Percentiles rank a stretch among this genome's conserved stretches.
Conservation (phyloP, 139 green algal genomes). For the Volvox reticuliferus region DNA sequence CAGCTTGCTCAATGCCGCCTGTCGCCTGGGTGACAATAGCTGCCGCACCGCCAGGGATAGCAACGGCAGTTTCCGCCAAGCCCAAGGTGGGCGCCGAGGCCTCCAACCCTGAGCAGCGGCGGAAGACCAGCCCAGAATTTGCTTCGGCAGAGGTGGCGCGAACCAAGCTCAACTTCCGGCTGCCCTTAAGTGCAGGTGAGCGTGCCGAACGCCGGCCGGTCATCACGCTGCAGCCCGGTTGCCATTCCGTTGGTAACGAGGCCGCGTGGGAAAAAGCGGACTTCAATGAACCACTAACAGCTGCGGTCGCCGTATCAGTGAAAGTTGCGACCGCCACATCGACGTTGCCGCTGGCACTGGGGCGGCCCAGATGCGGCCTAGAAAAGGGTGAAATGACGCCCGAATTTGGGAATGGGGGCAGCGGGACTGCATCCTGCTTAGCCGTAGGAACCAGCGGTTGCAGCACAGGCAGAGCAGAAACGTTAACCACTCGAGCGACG, state of each 20-base stretch:
- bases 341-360: not conserved
- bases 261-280: constrained; percentile 14
- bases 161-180: not conserved
- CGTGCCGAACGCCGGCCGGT: constrained; percentile 21
- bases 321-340: not conserved
- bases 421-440: not conserved
- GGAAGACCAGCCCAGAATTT: not conserved
- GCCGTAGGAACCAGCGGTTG: not conserved
- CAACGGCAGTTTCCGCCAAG: not conserved
- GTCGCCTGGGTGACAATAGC: not conserved
- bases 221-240: constrained; percentile 10
- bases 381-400: not conserved
- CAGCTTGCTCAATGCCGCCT: too few species aligned
- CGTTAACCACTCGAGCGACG: not conserved
- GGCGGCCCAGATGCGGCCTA: not conserved
- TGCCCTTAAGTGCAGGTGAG: constrained; percentile 21
- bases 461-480: not conserved
- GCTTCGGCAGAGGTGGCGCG: constrained; percentile 3
- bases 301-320: not conserved
- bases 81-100: not conserved
- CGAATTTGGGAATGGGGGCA: not conserved
- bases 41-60: not conserved
- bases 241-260: constrained; percentile 5
- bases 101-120: not conserved
- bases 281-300: not conserved